Evolutionary conservation across 2,329 filamentous ascomycete genomes (phyloP).

Genomic region (Monosporascus sp.): DNA sequence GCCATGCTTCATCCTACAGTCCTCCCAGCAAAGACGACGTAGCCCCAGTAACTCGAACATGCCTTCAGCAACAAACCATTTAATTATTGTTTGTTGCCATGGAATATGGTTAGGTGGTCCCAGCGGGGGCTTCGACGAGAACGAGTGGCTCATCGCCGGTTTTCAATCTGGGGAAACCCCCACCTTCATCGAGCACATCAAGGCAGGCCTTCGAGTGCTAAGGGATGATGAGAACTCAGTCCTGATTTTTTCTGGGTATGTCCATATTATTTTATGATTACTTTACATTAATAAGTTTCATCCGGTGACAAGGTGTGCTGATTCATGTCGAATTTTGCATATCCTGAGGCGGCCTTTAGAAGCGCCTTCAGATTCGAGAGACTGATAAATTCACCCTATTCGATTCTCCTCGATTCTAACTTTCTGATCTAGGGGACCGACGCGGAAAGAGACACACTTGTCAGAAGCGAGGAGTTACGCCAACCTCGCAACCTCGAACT

Average conservation of each 20-base stretch:
- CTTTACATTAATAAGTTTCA: not conserved
- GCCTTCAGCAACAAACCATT: conserved; percentile 36
- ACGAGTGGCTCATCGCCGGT: conserved; percentile 67
- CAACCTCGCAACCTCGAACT: conserved; percentile 43
- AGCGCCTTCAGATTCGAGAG: too few relatives aligned
- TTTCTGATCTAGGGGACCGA: conserved; percentile 50
- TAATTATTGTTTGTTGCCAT: conserved; percentile 82
- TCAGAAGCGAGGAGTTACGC: conserved; percentile 63
- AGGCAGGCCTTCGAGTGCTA: conserved; percentile 55
- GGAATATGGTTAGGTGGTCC: conserved; percentile 66
- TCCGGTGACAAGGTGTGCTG: too few relatives aligned
- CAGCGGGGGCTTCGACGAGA: conserved; percentile 46
- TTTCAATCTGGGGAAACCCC: conserved; percentile 76
- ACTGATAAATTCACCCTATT: not conserved
- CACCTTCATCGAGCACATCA: conserved; percentile 74
- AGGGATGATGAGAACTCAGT: conserved; percentile 41
- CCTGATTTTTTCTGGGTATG: conserved; percentile 70
- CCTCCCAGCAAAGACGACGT: not conserved
- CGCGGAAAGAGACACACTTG: conserved; percentile 49
- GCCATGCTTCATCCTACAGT: not conserved
- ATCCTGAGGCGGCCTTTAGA: too few relatives aligned
- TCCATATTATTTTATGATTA: conserved; percentile 4
- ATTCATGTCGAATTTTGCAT: too few relatives aligned
- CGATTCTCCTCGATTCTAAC: not conserved
- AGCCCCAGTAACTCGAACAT: not conserved